Evolutionary conservation across 2,329 filamentous ascomycete genomes (phyloP).

Genomic region (Epichloe hybrida): DNA sequence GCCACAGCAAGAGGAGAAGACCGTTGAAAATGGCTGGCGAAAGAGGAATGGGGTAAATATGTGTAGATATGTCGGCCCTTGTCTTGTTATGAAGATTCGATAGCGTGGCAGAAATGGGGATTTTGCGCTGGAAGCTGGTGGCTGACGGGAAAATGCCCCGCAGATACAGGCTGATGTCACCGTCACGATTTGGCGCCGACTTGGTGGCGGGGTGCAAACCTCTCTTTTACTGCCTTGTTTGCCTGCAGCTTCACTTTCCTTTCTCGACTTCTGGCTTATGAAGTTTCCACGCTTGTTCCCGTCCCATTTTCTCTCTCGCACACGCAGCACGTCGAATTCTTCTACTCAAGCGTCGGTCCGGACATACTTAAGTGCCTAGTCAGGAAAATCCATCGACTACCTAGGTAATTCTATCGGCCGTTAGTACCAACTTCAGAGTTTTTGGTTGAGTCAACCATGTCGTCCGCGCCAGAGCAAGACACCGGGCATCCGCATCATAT

Average conservation of each 20-base stretch:
- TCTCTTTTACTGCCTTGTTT: background rate
- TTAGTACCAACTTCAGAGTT: background rate
- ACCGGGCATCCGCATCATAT: slow-evolving; percentile 29
- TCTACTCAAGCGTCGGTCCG: background rate
- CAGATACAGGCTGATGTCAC: slow-evolving; percentile 1
- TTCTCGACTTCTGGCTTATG: background rate
- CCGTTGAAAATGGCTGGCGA: too few species aligned
- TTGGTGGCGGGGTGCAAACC: background rate
- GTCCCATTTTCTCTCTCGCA: background rate
- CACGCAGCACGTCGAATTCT: background rate
- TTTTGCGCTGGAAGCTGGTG: background rate
- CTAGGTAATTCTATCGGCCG: background rate
- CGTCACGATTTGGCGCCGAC: background rate
- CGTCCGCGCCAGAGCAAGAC: slow-evolving; percentile 24
- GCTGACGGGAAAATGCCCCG: background rate
- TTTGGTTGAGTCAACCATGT: background rate
- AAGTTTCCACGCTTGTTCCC: background rate
- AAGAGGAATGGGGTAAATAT: too few species aligned
- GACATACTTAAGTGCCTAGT: background rate
- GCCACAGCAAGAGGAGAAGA: too few species aligned
- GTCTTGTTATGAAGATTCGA: too few species aligned
- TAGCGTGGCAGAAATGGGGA: background rate
- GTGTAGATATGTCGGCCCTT: too few species aligned
- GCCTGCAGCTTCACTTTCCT: too few species aligned
- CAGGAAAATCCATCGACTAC: background rate